Evolutionary conservation across 768 basidiomycete genomes (phyloP), one percentile per base, ranked within the genome.

Genomic region (Calocybe gangraenosa): DNA sequence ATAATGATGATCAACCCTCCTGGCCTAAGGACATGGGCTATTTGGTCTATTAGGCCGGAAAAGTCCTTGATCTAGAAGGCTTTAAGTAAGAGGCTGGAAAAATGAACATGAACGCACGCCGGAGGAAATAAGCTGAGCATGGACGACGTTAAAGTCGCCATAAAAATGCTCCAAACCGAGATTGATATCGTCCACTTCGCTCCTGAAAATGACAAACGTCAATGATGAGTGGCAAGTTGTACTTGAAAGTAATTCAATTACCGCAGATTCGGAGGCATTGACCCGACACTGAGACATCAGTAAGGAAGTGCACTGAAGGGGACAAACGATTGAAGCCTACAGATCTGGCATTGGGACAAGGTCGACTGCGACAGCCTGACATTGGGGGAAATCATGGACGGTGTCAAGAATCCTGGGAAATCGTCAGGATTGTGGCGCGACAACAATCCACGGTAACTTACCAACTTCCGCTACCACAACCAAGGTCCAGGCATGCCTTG

Each of bases 151-250:
- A 65, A 89, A 90, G 48, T 82, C 75, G 8, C 81, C 81, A 56
- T 84, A 87, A 60, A 81, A 89, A 64, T 91, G 88, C 53, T 89
- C 85, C 18, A 91, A 67, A 2, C 88, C 87, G 14, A 89, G 76
- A 64, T 91, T 91, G 59, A 90, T 81, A 59, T 91, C 88, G 58
- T 90, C 88, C 7, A 89, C 76, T 61, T 91, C 87, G 55, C 82
- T 87, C 69, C 87, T 89, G 51, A 21, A 56, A 41, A 40, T 42
- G 50, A 40, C 28, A 28, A 21, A 48, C 36, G 13, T 28, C 40
- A 37, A 49, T 23, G 31, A 40, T 30, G 44, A 28, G 31, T 44
- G 46, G 18, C 5, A 35, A 17, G 43, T 46, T 51, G 48, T 46
- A 87, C 83, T 85, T 79, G 63, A 78, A 76, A 28, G 11, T 11